A percentile compares a stretch with the other conserved stretches of the same genome.
Conservation (phyloP, 768 basidiomycete species). For the Psilocybe azurescens region DNA sequence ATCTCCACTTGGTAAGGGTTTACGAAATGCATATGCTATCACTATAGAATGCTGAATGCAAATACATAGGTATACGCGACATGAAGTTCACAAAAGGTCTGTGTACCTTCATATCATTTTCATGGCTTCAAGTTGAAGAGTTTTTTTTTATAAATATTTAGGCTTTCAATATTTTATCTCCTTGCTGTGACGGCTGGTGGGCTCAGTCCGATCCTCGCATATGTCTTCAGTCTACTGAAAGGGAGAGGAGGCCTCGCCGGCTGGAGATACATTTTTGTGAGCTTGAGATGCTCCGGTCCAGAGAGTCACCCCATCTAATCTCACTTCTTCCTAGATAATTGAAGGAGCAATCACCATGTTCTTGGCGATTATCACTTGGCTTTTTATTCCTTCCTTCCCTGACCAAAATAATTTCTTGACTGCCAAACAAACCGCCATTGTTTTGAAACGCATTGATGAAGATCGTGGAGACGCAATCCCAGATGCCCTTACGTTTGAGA, state of each 20-base stretch:
- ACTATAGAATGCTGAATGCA: not conserved
- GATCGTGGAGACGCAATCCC: slow-evolving; percentile 56
- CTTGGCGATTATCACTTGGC: slow-evolving; percentile 45
- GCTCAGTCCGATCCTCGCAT: slow-evolving; percentile 49
- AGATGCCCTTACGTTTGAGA: slow-evolving; percentile 42
- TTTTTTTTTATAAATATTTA: slow-evolving; percentile 15
- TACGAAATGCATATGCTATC: slow-evolving; percentile 1
- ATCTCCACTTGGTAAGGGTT: slow-evolving; percentile 48
- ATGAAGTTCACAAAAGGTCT: slow-evolving; percentile 51
- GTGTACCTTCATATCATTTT: not conserved
- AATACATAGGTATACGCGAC: slow-evolving; percentile 45
- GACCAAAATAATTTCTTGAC: slow-evolving; percentile 52
- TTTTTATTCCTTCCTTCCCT: slow-evolving; percentile 52
- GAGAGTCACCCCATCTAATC: not conserved
- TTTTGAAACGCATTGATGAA: slow-evolving; percentile 51
- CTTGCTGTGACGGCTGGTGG: slow-evolving; percentile 45
- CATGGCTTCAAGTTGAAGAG: slow-evolving; percentile 5
- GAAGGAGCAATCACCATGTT: slow-evolving; percentile 50
- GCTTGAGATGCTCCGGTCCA: slow-evolving; percentile 11
- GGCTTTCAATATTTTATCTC: slow-evolving; percentile 45
- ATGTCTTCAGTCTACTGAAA: slow-evolving; percentile 44
- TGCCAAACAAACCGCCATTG: slow-evolving; percentile 45
- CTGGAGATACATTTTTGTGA: slow-evolving; percentile 58
- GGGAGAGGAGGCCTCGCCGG: slow-evolving; percentile 45
- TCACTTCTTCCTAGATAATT: slow-evolving; percentile 38